Evolutionary conservation across 176 grass and related monocot species (phyloP).

Genomic region (Echinochloa phyllopogon): DNA sequence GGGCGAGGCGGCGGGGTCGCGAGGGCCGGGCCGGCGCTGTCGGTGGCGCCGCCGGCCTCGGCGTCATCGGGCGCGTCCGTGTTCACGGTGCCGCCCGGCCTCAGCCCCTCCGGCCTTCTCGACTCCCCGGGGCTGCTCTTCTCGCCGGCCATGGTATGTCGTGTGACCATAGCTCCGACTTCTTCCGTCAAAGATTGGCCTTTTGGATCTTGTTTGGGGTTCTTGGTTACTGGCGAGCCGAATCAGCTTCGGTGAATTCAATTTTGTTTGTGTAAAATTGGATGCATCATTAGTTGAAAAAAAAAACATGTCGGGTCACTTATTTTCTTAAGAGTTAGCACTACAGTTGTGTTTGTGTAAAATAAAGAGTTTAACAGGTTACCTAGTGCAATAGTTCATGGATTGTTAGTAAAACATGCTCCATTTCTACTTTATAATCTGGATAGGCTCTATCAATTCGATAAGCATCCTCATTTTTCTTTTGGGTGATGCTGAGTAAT

Average conservation of each 20-base stretch:
- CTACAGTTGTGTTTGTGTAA: neutral
- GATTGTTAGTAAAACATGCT: slow-evolving; percentile 4
- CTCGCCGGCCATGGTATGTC: slow-evolving; percentile 67
- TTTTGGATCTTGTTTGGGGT: neutral
- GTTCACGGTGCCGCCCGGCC: slow-evolving; percentile 73
- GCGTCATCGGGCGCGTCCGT: slow-evolving; percentile 15
- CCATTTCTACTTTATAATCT: slow-evolving; percentile 16
- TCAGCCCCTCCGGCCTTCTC: slow-evolving; percentile 75
- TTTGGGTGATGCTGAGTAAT: slow-evolving; percentile 2
- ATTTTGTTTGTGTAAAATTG: neutral
- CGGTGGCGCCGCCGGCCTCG: slow-evolving; percentile 35
- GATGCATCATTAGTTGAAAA: neutral
- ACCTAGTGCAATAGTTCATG: neutral
- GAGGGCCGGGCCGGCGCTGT: slow-evolving; percentile 45
- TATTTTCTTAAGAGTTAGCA: neutral
- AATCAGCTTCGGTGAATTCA: neutral
- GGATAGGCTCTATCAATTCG: slow-evolving; percentile 1
- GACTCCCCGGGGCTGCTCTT: slow-evolving; percentile 74
- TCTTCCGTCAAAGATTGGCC: neutral
- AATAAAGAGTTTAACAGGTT: neutral
- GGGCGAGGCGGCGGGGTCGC: slow-evolving; percentile 37
- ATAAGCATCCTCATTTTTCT: slow-evolving; percentile 1
- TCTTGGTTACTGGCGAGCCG: neutral
- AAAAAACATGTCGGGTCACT: neutral
- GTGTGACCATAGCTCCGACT: neutral